Conservation (phyloP, 2,329 filamentous ascomycete genomes). For the Aspergillus cejpii region DNA sequence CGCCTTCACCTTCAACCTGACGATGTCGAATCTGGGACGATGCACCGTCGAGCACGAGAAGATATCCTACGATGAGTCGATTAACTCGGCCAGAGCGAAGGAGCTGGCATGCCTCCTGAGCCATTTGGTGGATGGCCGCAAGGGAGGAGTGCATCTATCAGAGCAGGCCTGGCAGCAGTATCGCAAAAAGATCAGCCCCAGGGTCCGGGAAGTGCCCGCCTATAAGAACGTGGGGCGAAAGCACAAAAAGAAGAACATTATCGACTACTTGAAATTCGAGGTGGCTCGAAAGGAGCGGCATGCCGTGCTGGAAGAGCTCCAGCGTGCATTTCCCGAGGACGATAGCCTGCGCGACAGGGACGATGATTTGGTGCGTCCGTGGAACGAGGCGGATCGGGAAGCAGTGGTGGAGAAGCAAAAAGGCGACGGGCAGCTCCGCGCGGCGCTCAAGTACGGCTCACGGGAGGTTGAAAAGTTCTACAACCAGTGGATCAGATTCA, state of each 20-base stretch:
- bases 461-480: slow-evolving; percentile 16
- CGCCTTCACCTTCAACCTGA: slow-evolving; percentile 45
- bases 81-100: slow-evolving; percentile 30
- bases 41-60: slow-evolving; percentile 49
- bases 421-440: slow-evolving; percentile 13
- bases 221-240: slow-evolving; percentile 29
- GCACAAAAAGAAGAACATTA: slow-evolving; percentile 33
- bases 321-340: slow-evolving; percentile 21
- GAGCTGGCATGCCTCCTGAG: slow-evolving; percentile 40
- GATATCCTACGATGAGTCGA: slow-evolving; percentile 48
- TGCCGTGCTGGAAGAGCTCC: slow-evolving; percentile 28
- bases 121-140: slow-evolving; percentile 43
- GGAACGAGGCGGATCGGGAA: slow-evolving; percentile 21
- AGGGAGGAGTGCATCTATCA: slow-evolving; percentile 40
- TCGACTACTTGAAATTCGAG: slow-evolving; percentile 42
- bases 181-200: slow-evolving; percentile 29
- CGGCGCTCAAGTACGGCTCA: slow-evolving; percentile 16
- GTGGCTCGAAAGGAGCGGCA: slow-evolving; percentile 32
- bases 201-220: slow-evolving; percentile 28
- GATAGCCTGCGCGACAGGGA: slow-evolving; percentile 22
- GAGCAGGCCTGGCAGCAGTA: slow-evolving; percentile 36
- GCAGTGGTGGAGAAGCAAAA: slow-evolving; percentile 15
- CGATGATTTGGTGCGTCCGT: slow-evolving; percentile 31
- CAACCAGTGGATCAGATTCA: slow-evolving; percentile 16
- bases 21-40: slow-evolving; percentile 45